Conservation (phyloP, 1,284 basidiomycete species). For the Schizophyllum commune region DNA sequence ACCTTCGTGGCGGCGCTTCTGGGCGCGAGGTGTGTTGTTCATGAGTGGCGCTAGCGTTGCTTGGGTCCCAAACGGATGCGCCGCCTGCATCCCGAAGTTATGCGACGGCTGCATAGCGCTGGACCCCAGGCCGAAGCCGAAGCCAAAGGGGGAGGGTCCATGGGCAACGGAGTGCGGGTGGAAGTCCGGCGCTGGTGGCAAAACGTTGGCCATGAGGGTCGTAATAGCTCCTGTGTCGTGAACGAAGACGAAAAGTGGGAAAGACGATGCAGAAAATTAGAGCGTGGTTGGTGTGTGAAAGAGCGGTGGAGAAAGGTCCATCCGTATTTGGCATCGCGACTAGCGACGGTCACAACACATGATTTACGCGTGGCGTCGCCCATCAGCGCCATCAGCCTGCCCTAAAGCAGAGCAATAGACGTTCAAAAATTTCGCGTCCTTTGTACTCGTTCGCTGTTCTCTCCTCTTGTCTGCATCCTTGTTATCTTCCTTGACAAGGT, state of each 20-base stretch:
- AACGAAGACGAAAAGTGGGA: slow-evolving; percentile 16
- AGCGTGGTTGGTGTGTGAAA: not conserved
- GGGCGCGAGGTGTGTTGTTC: slow-evolving; percentile 27
- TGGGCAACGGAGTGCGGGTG: slow-evolving; percentile 52
- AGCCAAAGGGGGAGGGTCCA: slow-evolving; percentile 58
- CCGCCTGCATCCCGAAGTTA: slow-evolving; percentile 25
- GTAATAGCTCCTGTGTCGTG: slow-evolving; percentile 12
- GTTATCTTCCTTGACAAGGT: slow-evolving; percentile 5
- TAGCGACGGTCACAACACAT: not conserved
- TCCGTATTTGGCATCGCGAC: not conserved
- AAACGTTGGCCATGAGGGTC: slow-evolving; percentile 56
- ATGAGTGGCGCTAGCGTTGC: not conserved
- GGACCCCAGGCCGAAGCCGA: slow-evolving; percentile 51
- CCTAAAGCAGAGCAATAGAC: not conserved
- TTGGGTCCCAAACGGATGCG: slow-evolving; percentile 14
- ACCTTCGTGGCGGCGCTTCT: slow-evolving; percentile 57
- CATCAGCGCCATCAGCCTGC: not conserved
- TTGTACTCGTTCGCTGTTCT: slow-evolving; percentile 12
- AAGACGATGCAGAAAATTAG: slow-evolving; percentile 1
- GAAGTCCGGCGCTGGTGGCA: slow-evolving; percentile 59
- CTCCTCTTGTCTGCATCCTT: slow-evolving; percentile 10
- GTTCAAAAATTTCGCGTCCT: not conserved
- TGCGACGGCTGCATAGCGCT: slow-evolving; percentile 12
- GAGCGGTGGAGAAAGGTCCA: not conserved
- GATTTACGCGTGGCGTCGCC: not conserved